A percentile compares a stretch with the other conserved stretches of the same genome.
Evolutionary conservation across 176 grass and related monocot genomes (phyloP).

Genomic region (Musa beccarii): DNA sequence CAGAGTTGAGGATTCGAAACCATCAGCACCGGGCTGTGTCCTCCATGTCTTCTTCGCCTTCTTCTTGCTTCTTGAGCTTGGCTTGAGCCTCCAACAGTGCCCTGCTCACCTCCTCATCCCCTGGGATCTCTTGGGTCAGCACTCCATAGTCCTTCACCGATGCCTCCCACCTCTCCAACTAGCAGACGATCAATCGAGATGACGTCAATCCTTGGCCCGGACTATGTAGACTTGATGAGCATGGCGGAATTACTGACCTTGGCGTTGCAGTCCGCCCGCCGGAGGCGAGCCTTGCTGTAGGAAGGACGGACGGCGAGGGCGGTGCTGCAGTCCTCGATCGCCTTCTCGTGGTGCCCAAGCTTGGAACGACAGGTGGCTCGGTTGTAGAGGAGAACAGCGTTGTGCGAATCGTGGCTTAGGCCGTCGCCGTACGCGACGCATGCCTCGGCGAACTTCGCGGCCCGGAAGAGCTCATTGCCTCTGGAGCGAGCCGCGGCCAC

Average conservation of each 20-base stretch:
- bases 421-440: slow-evolving; percentile 70
- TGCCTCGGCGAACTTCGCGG: slow-evolving; percentile 63
- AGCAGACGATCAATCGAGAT: neutral
- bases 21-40: neutral
- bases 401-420: slow-evolving; percentile 46
- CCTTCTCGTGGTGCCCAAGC: slow-evolving; percentile 72
- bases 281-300: slow-evolving; percentile 78
- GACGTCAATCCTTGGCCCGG: no score
- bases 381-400: slow-evolving; percentile 82
- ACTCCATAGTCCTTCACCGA: slow-evolving; percentile 73
- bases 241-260: slow-evolving; percentile 31
- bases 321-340: slow-evolving; percentile 70
- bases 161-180: slow-evolving; percentile 95
- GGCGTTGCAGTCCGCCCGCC: slow-evolving; percentile 82
- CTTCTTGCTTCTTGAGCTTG: slow-evolving; percentile 40
- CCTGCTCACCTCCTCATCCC: slow-evolving; percentile 70
- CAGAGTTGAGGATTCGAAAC: neutral
- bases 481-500: slow-evolving; percentile 56
- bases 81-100: slow-evolving; percentile 53
- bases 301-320: slow-evolving; percentile 60
- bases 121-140: slow-evolving; percentile 66
- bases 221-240: neutral
- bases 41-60: neutral
- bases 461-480: slow-evolving; percentile 87
- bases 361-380: slow-evolving; percentile 68